A percentile compares a stretch with the other conserved stretches of the same genome.
These are phyloP conservation scores for Corrigiola litoralis DNA, from an alignment of 179 eudicot genomes.

Conservation along the genomic window DNA sequence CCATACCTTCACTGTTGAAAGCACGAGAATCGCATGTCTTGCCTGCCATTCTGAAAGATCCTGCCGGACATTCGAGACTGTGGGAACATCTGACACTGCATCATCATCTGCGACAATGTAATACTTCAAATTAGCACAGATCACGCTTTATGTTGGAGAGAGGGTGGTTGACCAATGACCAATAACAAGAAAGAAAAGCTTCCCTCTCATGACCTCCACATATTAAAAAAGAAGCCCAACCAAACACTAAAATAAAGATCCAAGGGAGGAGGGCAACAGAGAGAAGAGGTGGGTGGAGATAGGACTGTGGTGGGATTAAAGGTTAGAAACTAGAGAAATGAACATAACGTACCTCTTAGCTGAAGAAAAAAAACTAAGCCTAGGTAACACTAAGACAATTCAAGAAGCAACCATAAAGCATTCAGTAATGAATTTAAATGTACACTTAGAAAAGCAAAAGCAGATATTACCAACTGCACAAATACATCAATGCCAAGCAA, in stretches of 20 bases:
- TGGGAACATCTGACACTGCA: conserved; percentile 70
- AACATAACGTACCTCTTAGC: not conserved
- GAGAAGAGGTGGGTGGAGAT: too few species aligned
- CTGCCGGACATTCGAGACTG: conserved; percentile 77
- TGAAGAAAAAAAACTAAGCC: not conserved
- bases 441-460: not conserved
- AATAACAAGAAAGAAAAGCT: not conserved
- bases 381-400: not conserved
- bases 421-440: not conserved
- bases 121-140: conserved; percentile 9
- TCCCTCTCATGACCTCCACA: not conserved
- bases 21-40: conserved; percentile 59
- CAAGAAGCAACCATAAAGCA: not conserved
- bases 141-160: not conserved
- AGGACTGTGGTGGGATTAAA: too few species aligned
- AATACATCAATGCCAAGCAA: not conserved
- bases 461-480: not conserved
- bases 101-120: conserved; percentile 59
- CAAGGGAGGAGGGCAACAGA: too few species aligned
- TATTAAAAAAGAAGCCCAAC: too few species aligned
- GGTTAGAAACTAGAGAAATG: too few species aligned
- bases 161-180: not conserved
- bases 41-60: conserved; percentile 80
- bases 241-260: too few species aligned
- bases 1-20: conserved; percentile 53